Conservation (phyloP, 257 asterid genomes). For the Solanum etuberosum region DNA sequence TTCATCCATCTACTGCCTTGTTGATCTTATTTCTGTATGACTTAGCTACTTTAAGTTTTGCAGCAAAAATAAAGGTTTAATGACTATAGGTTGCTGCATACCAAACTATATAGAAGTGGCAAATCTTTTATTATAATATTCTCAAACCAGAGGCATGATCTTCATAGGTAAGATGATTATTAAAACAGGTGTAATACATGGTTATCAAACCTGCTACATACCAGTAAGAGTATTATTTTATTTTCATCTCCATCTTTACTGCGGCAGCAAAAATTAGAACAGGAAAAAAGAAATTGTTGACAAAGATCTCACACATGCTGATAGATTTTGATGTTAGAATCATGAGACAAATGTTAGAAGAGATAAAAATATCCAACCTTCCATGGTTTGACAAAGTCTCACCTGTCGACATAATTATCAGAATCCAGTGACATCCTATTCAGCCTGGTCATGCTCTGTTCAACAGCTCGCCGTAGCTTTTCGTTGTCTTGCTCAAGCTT, state of each 20-base stretch:
- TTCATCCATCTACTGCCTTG: neutral
- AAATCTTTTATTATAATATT: neutral
- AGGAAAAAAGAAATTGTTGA: neutral
- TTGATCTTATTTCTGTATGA: neutral
- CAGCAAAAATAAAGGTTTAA: neutral
- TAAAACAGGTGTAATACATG: neutral
- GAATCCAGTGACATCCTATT: slow-evolving; percentile 99
- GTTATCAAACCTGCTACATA: neutral
- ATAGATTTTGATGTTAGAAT: neutral
- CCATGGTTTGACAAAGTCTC: slow-evolving; percentile 2
- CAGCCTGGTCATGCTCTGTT: slow-evolving; percentile 93
- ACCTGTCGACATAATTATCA: slow-evolving; percentile 96
- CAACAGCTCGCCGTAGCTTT: slow-evolving; percentile 88
- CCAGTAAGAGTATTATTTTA: neutral
- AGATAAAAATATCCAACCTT: neutral
- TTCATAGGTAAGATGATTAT: neutral
- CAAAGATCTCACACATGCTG: neutral
- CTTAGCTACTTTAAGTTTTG: neutral
- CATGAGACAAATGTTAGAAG: neutral
- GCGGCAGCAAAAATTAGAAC: neutral
- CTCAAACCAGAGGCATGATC: neutral
- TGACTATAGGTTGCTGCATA: neutral
- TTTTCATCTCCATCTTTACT: neutral
- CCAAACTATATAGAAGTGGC: neutral
- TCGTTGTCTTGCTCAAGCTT: slow-evolving; percentile 93